phyloP scores from a whole-genome alignment of 306 rosid genomes.

The Dryas octopetala region DNA sequence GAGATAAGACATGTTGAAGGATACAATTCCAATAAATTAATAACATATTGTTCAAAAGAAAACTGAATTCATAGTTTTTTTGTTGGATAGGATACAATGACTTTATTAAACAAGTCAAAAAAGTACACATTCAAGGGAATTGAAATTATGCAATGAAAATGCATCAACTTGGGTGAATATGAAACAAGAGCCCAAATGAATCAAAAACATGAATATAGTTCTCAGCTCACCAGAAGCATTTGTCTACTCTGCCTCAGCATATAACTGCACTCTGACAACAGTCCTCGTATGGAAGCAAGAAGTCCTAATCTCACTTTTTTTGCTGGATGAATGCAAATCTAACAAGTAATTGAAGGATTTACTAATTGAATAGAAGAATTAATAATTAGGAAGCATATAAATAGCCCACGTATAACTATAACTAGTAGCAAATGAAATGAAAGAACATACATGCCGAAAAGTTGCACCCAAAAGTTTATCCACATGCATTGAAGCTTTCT shows the following conservation, averaged over 20 bases:
- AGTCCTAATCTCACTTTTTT: constrained; percentile 84
- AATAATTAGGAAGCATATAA: not conserved
- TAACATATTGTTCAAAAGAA: not conserved
- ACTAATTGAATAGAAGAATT: constrained; percentile 9
- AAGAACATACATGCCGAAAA: constrained; percentile 72
- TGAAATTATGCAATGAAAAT: not conserved
- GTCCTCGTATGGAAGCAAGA: constrained; percentile 66
- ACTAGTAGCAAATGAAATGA: constrained; percentile 19
- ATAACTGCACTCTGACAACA: constrained; percentile 61
- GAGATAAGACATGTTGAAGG: too few relatives aligned
- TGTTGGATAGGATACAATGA: not conserved
- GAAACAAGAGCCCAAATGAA: constrained; percentile 25
- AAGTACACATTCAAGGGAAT: not conserved
- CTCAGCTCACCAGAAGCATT: constrained; percentile 86
- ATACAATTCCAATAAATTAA: too few relatives aligned
- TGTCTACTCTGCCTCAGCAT: constrained; percentile 66
- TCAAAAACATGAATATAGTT: constrained; percentile 8
- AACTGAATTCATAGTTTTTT: not conserved
- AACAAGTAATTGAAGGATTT: constrained; percentile 38
- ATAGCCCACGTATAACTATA: not conserved
- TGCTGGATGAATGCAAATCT: constrained; percentile 85
- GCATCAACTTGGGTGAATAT: not conserved
- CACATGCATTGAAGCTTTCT: constrained; percentile 58
- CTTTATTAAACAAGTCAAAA: not conserved
- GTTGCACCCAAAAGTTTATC: constrained; percentile 66